A percentile compares a stretch with the other conserved stretches of the same genome.
Evolutionary conservation across 2,329 filamentous ascomycete genomes (phyloP).

Genomic region (Penicillium italicum): DNA sequence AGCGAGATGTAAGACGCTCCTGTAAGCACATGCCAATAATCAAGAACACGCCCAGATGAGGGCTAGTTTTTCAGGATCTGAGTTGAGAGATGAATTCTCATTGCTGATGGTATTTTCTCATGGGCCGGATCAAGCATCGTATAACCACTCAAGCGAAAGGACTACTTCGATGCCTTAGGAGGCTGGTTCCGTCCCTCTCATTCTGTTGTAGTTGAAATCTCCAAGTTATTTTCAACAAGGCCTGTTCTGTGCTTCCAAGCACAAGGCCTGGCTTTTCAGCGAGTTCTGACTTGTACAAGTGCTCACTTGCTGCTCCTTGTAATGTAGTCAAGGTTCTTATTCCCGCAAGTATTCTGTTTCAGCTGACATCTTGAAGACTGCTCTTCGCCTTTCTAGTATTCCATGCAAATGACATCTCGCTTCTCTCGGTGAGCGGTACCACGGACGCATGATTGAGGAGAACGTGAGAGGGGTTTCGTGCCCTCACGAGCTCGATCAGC

Average conservation of each 20-base stretch:
- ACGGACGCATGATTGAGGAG: too few relatives aligned
- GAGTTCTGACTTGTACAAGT: too few relatives aligned
- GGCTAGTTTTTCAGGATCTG: not conserved
- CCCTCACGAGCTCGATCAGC: too few relatives aligned
- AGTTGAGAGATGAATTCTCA: not conserved
- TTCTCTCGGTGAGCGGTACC: too few relatives aligned
- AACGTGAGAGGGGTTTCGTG: too few relatives aligned
- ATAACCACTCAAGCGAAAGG: not conserved
- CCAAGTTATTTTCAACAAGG: too few relatives aligned
- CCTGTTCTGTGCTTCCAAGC: not conserved
- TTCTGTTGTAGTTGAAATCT: too few relatives aligned
- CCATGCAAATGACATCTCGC: too few relatives aligned
- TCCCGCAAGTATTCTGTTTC: not conserved
- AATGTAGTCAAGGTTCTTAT: not conserved
- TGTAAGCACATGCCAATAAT: not conserved
- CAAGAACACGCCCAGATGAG: not conserved
- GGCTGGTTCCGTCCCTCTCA: too few relatives aligned
- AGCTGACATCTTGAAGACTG: not conserved
- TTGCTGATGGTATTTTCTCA: not conserved
- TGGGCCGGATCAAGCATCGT: not conserved
- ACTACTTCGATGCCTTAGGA: too few relatives aligned
- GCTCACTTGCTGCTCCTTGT: not conserved
- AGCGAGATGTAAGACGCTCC: not conserved
- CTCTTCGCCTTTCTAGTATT: too few relatives aligned
- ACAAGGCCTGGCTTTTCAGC: not conserved